phyloP scores from a whole-genome alignment of 176 grass and related monocot genomes.

The Cenchrus purpureus region DNA sequence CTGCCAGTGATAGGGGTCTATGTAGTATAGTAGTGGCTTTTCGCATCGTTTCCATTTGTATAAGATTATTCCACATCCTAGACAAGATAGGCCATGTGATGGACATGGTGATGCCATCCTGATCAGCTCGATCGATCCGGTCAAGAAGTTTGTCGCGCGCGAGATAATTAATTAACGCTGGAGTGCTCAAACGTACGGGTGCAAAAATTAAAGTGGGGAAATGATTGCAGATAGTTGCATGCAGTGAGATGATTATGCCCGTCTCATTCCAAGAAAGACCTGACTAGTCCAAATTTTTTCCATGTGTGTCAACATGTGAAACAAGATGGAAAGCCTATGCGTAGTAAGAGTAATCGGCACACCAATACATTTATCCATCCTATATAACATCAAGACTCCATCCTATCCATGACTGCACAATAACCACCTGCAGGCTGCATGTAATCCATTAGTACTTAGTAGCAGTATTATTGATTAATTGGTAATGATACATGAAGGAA shows the following conservation, averaged over 20 bases:
- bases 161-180: neutral
- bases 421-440: neutral
- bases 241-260: constrained; percentile 7
- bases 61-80: neutral
- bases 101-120: neutral
- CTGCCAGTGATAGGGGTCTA: no score
- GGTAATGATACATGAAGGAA: no score
- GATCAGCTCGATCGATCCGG: neutral
- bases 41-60: neutral
- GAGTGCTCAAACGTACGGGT: constrained; percentile 14
- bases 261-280: constrained; percentile 46
- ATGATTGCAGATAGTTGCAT: constrained; percentile 36
- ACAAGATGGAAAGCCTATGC: constrained; percentile 22
- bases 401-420: no score
- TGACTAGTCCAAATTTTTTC: neutral
- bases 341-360: neutral
- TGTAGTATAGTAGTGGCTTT: no score
- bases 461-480: no score
- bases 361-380: neutral
- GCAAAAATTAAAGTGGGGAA: constrained; percentile 19
- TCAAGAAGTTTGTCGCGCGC: constrained; percentile 4
- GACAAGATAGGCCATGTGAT: neutral
- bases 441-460: neutral
- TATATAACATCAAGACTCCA: no score
- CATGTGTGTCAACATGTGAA: constrained; percentile 36